Base-by-base conservation (phyloP, 495 filamentous ascomycete genomes). In the Neurospora sublineolata region DNA sequence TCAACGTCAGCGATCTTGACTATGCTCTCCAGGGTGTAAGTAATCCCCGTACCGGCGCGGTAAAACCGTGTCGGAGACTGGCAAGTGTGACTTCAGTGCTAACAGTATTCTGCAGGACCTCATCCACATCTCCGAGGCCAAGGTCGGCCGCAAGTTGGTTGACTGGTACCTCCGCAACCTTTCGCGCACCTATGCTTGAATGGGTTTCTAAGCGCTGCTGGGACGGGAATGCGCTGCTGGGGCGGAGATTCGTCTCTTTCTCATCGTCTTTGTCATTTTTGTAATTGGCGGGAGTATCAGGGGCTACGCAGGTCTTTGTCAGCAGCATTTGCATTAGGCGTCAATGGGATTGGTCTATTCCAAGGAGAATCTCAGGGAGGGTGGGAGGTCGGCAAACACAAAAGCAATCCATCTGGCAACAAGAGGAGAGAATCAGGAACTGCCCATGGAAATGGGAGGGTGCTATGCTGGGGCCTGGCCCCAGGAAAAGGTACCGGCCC, bases 131-230 rank as follows among this genome's bases (percentile, higher is more conserved):
- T 97, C 94, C 64, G 95, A 99, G 84, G 96, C 94, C 71, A 99
- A 99, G 89, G 93, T 97, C 68, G 96, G 95, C 73, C 88, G 95
- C 73, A 94, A 94, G 82, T 83, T 99, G 78, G 94, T 98, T 71
- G 95, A 99, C 84, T 99, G 95, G 95, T 99, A 99, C 82, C 88
- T 99, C 77, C 89, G 96, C 76, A 99, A 99, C 84, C 86, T 99
- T 77, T 90, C 93, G 64, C 90, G 95, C 76, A 96, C 94, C 68
- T 99, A 99, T 84, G 81, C 82, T 33, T 76, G 71, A 76, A 67
- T 20, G 38, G 16, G 33, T 27, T 44, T 37, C 38, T 52, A 52
- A 67, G 58, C 67, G 42, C 36, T 64, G 52, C 52, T 64, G 52
- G 52, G 52, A 64, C 52, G 52, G 52, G 52, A 33, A 64, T 64